Evolutionary conservation across 2,329 filamentous ascomycete species (phyloP).

Genomic region (Alternaria postmessia): DNA sequence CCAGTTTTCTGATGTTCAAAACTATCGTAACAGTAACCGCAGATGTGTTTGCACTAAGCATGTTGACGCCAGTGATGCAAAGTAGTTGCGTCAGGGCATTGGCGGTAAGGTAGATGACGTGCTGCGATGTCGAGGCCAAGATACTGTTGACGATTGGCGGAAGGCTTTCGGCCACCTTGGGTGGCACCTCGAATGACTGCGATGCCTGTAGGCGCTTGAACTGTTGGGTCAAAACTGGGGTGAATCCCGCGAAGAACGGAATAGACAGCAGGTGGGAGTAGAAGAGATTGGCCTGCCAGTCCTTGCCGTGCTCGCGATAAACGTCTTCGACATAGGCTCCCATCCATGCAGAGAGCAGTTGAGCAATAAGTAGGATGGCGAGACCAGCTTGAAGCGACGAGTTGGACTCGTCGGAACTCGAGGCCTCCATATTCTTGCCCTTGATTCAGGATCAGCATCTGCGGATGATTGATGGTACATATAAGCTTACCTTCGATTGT

Average conservation of each 20-base stretch:
- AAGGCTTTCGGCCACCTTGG: slow-evolving; percentile 37
- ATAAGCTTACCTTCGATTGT: slow-evolving; percentile 72
- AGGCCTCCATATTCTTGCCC: slow-evolving; percentile 55
- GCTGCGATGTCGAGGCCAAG: slow-evolving; percentile 63
- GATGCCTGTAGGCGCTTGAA: slow-evolving; percentile 71
- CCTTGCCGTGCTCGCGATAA: slow-evolving; percentile 83
- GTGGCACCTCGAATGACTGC: slow-evolving; percentile 61
- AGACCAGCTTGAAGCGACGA: slow-evolving; percentile 74
- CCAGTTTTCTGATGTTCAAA: slow-evolving; percentile 91
- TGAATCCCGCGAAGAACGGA: slow-evolving; percentile 77
- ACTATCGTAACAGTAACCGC: slow-evolving; percentile 97
- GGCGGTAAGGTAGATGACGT: slow-evolving; percentile 73
- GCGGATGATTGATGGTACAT: background rate
- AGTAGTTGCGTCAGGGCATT: slow-evolving; percentile 92
- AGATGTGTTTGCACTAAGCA: slow-evolving; percentile 86
- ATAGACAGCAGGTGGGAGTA: slow-evolving; percentile 83
- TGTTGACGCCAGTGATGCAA: slow-evolving; percentile 94
- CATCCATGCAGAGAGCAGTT: slow-evolving; percentile 91
- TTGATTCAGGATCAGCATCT: slow-evolving; percentile 32
- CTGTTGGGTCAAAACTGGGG: slow-evolving; percentile 70
- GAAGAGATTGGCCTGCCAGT: slow-evolving; percentile 96
- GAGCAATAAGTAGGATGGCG: slow-evolving; percentile 82
- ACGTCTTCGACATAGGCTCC: slow-evolving; percentile 93
- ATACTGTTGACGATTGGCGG: slow-evolving; percentile 40
- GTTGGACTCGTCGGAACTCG: slow-evolving; percentile 49